These are phyloP conservation scores for Apiospora pterosperma DNA, from an alignment of 2,329 filamentous ascomycete species.

Conservation along the genomic window DNA sequence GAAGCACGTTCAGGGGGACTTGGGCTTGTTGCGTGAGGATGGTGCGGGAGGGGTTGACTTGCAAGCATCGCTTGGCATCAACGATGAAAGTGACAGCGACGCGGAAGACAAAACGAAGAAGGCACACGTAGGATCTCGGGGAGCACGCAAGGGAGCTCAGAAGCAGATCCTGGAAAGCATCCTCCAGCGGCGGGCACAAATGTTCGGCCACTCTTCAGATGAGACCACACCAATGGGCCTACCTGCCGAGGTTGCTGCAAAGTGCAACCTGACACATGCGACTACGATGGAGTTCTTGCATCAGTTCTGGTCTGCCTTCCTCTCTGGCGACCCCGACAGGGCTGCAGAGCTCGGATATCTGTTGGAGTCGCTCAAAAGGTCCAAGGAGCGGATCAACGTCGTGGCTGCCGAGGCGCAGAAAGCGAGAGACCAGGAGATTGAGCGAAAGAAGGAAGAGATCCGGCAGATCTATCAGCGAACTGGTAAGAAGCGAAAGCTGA, in stretches of 20 bases:
- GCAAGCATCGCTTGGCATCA: conserved; percentile 61
- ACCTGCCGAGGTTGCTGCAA: conserved; percentile 53
- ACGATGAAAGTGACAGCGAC: conserved; percentile 67
- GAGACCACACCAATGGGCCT: conserved; percentile 53
- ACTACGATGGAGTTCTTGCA: conserved; percentile 95
- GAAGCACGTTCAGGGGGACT: conserved; percentile 57
- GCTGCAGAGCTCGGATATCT: conserved; percentile 78
- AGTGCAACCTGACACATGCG: conserved; percentile 71
- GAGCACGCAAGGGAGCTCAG: conserved; percentile 61
- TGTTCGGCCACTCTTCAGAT: conserved; percentile 47
- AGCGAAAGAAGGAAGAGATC: conserved; percentile 65
- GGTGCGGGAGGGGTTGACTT: conserved; percentile 54
- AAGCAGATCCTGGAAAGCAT: conserved; percentile 65
- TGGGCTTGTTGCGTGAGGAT: conserved; percentile 50
- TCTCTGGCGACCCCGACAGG: conserved; percentile 80
- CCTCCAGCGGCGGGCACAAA: conserved; percentile 56
- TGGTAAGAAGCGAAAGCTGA: conserved; percentile 69
- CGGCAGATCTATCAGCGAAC: conserved; percentile 68
- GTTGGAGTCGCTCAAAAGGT: conserved; percentile 76
- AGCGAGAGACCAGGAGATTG: conserved; percentile 65
- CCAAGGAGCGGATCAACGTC: conserved; percentile 72
- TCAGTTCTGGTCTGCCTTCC: conserved; percentile 92
- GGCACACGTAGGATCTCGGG: conserved; percentile 65
- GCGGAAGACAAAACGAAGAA: conserved; percentile 51
- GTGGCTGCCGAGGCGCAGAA: conserved; percentile 78